phyloP scores from a whole-genome alignment of 2,329 filamentous ascomycete species.

The Aspergillus calidoustus region DNA sequence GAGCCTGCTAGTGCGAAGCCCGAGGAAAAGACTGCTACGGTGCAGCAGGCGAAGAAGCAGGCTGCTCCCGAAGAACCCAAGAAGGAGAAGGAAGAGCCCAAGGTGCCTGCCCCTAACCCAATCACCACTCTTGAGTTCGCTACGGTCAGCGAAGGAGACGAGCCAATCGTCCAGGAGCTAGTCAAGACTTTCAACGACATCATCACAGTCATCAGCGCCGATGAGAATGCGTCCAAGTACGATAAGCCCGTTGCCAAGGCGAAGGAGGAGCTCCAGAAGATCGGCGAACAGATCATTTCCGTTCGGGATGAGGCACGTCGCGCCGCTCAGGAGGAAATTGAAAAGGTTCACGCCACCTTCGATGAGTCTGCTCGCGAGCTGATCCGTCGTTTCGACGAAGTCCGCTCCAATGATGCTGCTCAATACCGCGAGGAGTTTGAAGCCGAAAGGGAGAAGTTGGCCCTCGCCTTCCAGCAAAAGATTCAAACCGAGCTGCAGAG shows the following conservation, averaged over 20 bases:
- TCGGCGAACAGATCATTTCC: constrained; percentile 76
- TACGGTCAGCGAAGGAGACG: constrained; percentile 73
- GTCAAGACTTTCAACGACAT: constrained; percentile 96
- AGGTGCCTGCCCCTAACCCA: constrained; percentile 50
- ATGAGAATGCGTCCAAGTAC: constrained; percentile 78
- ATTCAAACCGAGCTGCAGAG: constrained; percentile 78
- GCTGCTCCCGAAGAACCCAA: constrained; percentile 31
- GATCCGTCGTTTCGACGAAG: constrained; percentile 82
- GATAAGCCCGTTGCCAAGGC: constrained; percentile 79
- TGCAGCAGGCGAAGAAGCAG: constrained; percentile 39
- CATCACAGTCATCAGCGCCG: constrained; percentile 89
- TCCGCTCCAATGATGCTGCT: constrained; percentile 79
- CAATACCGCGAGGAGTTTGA: constrained; percentile 89
- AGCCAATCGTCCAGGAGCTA: constrained; percentile 88
- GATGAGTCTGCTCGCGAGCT: constrained; percentile 85
- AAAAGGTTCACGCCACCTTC: constrained; percentile 74
- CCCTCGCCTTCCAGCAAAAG: constrained; percentile 77
- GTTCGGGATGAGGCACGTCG: constrained; percentile 72
- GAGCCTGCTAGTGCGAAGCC: constrained; percentile 34
- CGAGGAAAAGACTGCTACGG: constrained; percentile 34
- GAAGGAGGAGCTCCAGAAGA: constrained; percentile 77
- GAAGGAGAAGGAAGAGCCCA: constrained; percentile 39
- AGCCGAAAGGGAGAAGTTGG: constrained; percentile 79
- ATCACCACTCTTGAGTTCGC: constrained; percentile 77
- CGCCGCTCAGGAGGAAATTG: constrained; percentile 75